These are phyloP conservation scores for Brassica juncea DNA, from an alignment of 345 rosid species.

Conservation along the genomic window DNA sequence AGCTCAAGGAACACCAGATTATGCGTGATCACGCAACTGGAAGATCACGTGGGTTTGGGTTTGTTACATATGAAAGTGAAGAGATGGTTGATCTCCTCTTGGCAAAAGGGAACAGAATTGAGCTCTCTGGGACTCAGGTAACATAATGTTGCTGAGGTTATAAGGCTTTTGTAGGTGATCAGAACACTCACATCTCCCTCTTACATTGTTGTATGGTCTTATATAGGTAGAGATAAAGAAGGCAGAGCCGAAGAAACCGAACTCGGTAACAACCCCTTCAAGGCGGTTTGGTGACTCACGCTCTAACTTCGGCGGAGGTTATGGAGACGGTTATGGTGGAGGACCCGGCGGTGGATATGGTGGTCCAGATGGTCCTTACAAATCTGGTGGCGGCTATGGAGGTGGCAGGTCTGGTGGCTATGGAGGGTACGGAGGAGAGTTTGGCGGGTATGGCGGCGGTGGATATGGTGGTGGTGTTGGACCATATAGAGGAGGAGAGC, in stretches of 20 bases:
- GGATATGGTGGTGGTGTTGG: conserved; percentile 66
- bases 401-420: conserved; percentile 57
- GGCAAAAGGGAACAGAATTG: conserved; percentile 67
- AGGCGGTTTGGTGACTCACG: conserved; percentile 64
- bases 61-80: conserved; percentile 67
- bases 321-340: conserved; percentile 60
- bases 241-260: conserved; percentile 97
- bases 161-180: neutral
- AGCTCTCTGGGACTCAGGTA: conserved; percentile 70
- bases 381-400: conserved; percentile 65
- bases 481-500: conserved; percentile 82
- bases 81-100: conserved; percentile 70
- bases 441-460: conserved; percentile 71
- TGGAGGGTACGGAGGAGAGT: conserved; percentile 75
- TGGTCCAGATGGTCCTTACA: conserved; percentile 55
- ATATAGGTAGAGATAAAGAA: conserved; percentile 94
- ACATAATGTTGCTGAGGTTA: neutral
- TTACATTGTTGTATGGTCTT: neutral
- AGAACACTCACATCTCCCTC: neutral
- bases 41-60: conserved; percentile 86
- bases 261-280: conserved; percentile 62
- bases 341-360: conserved; percentile 59
- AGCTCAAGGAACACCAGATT: conserved; percentile 69
- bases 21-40: conserved; percentile 73
- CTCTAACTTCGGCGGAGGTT: conserved; percentile 59